Conservation (phyloP, 768 basidiomycete genomes). For the Rhodosporidiobolus sp. region DNA sequence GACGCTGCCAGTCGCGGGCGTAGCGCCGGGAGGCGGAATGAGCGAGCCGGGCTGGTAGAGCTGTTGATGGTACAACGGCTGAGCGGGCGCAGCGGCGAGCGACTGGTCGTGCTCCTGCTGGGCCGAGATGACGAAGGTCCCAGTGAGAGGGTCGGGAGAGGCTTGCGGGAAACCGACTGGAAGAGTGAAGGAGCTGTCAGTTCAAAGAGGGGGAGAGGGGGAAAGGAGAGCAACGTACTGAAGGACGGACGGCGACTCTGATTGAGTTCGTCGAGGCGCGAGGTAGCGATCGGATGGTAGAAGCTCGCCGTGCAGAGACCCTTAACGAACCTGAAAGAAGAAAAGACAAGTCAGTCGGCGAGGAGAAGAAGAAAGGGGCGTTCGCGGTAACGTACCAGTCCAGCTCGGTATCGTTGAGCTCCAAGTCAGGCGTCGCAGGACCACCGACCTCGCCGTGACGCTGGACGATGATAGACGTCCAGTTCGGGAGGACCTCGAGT, state of each 20-base stretch:
- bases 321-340: constrained; percentile 7
- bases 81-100: not conserved
- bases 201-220: no score
- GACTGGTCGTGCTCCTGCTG: no score
- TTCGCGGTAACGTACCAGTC: constrained; percentile 6
- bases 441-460: constrained; percentile 12
- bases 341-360: no score
- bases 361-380: not conserved
- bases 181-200: not conserved
- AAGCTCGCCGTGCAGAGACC: constrained; percentile 8
- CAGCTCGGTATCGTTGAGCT: constrained; percentile 12
- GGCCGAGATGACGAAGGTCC: not conserved
- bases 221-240: not conserved
- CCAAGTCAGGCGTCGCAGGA: not conserved
- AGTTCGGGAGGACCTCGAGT: constrained; percentile 28
- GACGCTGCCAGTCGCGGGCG: not conserved
- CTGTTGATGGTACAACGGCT: not conserved
- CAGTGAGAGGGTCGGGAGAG: not conserved
- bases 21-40: not conserved
- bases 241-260: not conserved
- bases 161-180: not conserved
- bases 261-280: constrained; percentile 8
- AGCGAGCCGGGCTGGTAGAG: not conserved
- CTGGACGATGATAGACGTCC: constrained; percentile 9
- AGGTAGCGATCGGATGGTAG: constrained; percentile 18